Base-by-base conservation (phyloP, 1,284 basidiomycete genomes). In the Ustilago loliicola region DNA sequence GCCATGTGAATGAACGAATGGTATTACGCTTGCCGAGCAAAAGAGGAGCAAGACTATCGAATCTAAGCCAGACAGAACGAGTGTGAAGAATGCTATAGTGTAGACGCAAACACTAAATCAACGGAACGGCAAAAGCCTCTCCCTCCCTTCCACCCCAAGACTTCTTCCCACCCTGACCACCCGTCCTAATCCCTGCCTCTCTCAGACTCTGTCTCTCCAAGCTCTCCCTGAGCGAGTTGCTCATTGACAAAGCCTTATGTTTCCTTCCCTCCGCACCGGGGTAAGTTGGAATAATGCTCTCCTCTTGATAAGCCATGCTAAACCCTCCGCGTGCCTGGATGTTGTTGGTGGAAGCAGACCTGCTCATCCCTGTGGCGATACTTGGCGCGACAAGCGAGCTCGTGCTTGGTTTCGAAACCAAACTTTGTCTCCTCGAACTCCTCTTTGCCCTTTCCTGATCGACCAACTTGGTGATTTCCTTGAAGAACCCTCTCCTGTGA, bases 201-300 rank as follows among this genome's bases (percentile, higher is more conserved):
- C 63, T 27, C 52, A 66, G 21, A 27, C 51, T 32, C 19, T 71
- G 62, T 23, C 36, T 60, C 27, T 71, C 68, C 13, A 60, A 6
- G 29, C 63, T 72, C 34, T 60, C 63, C n/a, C 63, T 32, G n/a
- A 61, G n/a, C 19, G 51, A 54, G 19, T 8, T 19, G 2, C 30
- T 36, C 27, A 52, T 11, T 19, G 53, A 61, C 3, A 47, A n/a
- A 3, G 58, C 32, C 30, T 40, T 56, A 13, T 45, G 21, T 2
- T 53, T 50, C 25, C 36, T 32, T 5, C 30, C 48, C 13, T 15
- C 23, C 11, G n/a, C 10, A 7, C 42, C 30, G 6, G 45, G 52
- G 32, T 48, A 60, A 17, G 51, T 3, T 1, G 69, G 64, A 38
- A 72, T 72, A 52, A 72, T 72, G 29, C 64, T 66, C 27, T 72